These are phyloP conservation scores for Phytopythium litorale DNA, from an alignment of 352 stramenopile genomes.

Conservation along the genomic window DNA sequence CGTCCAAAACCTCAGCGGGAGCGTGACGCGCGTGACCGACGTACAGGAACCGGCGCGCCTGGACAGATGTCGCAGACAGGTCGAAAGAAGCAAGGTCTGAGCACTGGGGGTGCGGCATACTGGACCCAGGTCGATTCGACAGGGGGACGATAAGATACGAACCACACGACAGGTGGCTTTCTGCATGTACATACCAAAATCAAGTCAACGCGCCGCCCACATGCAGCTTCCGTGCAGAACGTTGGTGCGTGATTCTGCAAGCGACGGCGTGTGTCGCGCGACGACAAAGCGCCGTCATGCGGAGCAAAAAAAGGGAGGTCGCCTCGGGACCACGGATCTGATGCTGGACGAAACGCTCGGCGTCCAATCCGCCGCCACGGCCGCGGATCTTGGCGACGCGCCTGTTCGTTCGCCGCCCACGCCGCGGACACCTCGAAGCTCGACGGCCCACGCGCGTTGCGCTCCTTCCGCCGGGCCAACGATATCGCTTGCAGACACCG, in stretches of 20 bases:
- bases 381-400: no score
- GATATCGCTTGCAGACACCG: no score
- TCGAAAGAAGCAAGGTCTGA: not conserved
- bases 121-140: not conserved
- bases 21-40: conserved; percentile 73
- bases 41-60: conserved; percentile 19
- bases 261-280: not conserved
- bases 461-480: no score
- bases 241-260: not conserved
- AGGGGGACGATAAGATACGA: not conserved
- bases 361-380: no score
- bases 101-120: not conserved
- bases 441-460: no score
- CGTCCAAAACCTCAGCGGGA: conserved; percentile 23
- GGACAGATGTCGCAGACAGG: conserved; percentile 6
- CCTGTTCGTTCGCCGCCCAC: no score
- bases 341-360: not conserved
- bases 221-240: not conserved
- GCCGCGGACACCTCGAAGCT: no score
- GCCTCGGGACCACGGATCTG: not conserved
- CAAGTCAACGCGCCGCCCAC: not conserved
- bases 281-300: not conserved
- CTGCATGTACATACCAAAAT: not conserved
- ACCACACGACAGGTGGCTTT: not conserved
- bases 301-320: not conserved